Evolutionary conservation across 768 basidiomycete genomes (phyloP), one percentile per base, ranked within the genome.

Genomic region (Daedalea quercina): DNA sequence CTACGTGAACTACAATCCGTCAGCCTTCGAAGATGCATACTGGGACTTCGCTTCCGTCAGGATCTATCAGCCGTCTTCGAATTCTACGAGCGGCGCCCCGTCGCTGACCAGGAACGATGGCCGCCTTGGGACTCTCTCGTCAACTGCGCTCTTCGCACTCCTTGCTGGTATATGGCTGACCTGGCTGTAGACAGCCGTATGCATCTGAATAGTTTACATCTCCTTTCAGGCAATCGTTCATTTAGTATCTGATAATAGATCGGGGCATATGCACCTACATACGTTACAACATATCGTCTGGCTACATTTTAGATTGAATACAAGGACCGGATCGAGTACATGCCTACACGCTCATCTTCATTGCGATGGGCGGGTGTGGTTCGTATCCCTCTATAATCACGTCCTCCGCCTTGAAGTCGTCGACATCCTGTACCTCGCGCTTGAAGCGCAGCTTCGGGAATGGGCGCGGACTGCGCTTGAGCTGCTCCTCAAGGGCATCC

Each of bases 341-440:
- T 11, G 11, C 11, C 17, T 53, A 90, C 43, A 92, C 90, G 67
- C 89, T 93, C 95, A 97, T 96, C 74, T 94, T 93, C 94, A 96
- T 96, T 26, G 87, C 75, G 61, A 97, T 90, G 57, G 79, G 75
- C 1, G 85, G 85, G 66, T 92, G 80, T 9, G 90, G 85, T 56
- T 88, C 76, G 64, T 97, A 97, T 2, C 90, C 90, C 52, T 91
- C 87, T 9, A 98, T 80, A 48, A 84, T 78, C 52, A 96, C 81
- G 67, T 97, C 94, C n/a, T 78, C 79, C 49, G 76, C 79, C 52
- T 70, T 74, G 63, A 95, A 92, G 51, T 84, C 85, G 65, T 96
- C 94, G 40, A 98, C 88, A 54, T 81, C 78, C 15, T 67, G 69
- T 28, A 84, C 79, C 26, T 82, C 75, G 51, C 90, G 74, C 42